These are phyloP conservation scores for Kwoniella sp. DNA, from an alignment of 768 basidiomycete genomes.

Conservation along the genomic window DNA sequence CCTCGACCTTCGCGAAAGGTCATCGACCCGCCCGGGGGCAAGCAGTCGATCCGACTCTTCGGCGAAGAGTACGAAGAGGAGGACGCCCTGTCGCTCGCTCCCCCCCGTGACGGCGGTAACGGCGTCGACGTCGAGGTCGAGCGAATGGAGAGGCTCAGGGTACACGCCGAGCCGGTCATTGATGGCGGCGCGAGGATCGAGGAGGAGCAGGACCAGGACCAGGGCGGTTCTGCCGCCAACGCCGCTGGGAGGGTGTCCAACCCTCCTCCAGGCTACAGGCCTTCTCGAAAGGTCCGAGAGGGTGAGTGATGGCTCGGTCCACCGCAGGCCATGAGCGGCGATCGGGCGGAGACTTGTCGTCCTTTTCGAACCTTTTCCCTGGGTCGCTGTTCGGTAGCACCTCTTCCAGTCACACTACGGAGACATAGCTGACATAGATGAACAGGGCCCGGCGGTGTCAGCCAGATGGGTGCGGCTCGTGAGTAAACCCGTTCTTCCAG, in stretches of 20 bases:
- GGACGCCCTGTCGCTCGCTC: slow-evolving; percentile 47
- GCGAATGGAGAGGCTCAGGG: slow-evolving; percentile 36
- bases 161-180: slow-evolving; percentile 35
- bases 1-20: slow-evolving; percentile 47
- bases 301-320: slow-evolving; percentile 27
- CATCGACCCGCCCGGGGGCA: slow-evolving; percentile 45
- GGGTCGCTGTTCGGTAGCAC: too few species aligned
- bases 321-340: background rate
- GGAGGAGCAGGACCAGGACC: slow-evolving; percentile 16
- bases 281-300: slow-evolving; percentile 46
- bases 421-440: too few species aligned
- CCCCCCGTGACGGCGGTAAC: slow-evolving; percentile 40
- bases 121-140: slow-evolving; percentile 42
- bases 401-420: too few species aligned
- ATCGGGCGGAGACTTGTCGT: too few species aligned
- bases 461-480: slow-evolving; percentile 38
- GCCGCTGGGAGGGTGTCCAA: slow-evolving; percentile 23
- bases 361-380: too few species aligned
- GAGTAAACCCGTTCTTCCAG: slow-evolving; percentile 11
- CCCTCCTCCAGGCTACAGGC: slow-evolving; percentile 36
- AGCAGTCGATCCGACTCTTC: slow-evolving; percentile 33
- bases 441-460: slow-evolving; percentile 41
- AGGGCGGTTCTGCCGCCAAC: background rate
- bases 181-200: slow-evolving; percentile 36
- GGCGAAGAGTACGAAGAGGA: slow-evolving; percentile 46